Conservation (phyloP, 2,329 filamentous ascomycete genomes). For the Fusarium duplospermum region DNA sequence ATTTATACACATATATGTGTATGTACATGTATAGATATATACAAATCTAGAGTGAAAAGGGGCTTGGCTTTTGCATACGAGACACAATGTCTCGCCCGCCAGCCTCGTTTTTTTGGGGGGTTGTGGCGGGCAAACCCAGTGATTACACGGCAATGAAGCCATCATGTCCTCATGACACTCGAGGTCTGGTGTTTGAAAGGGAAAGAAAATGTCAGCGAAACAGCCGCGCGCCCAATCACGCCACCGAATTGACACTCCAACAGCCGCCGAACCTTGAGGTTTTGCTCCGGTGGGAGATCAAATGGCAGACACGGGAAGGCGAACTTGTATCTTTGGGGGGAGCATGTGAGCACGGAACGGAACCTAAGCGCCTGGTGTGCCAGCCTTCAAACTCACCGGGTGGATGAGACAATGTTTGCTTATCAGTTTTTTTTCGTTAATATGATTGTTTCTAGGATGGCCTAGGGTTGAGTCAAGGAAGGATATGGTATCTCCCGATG, state of each 20-base stretch:
- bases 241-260: conserved; percentile 7
- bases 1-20: no score
- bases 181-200: neutral
- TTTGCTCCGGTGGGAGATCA: neutral
- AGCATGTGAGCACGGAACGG: neutral
- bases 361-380: neutral
- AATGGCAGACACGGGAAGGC: no score
- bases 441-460: neutral
- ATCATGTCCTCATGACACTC: conserved; percentile 4
- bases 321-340: neutral
- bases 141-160: conserved; percentile 2
- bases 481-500: neutral
- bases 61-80: neutral
- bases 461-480: neutral
- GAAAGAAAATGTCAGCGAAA: neutral
- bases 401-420: neutral
- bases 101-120: neutral
- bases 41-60: neutral
- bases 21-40: neutral
- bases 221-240: conserved; percentile 12
- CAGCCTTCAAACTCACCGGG: neutral
- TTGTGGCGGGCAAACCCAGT: neutral
- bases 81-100: neutral
- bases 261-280: neutral
- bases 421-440: neutral